Evolutionary conservation across 345 rosid genomes (phyloP), one percentile per base, ranked within the genome.

Genomic region (Eucalyptus sp.): DNA sequence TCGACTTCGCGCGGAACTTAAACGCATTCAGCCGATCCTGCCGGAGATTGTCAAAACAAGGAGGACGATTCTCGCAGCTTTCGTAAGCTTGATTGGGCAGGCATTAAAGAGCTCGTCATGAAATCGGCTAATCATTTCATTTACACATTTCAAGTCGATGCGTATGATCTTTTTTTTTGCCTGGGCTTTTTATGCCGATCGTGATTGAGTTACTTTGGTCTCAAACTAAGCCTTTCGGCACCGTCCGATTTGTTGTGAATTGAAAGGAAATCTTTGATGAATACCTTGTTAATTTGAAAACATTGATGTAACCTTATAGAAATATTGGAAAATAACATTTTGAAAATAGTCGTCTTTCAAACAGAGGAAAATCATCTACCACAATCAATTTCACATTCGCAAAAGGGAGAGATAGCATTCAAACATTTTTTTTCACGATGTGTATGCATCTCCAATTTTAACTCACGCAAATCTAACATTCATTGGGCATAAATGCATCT

Each of bases 261-360:
- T 13, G 48, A 76, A 20, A 76, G 84, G 29, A 41, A 20, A 41
- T 20, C 8, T 20, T 41, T 7, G 2, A 76, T 76, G 48, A 44
- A 76, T 76, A 11, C 8, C 27, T 4, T 11, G 83, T 20, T 20
- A 25, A 22, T 18, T 6, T 14, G 7, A 2, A 76, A 76, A 37
- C 8, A 0, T 0, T 20, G 8, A 37, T 37, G 29, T 20, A 2
- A 41, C 12, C 14, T 76, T 11, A 3, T 20, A 20, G 15, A 76
- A 76, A 76, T 41, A 76, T 71, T 2, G 13, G 12, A 17, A 71
- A 71, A 5, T 12, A 20, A 9, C 6, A 37, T 37, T 5, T 8
- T 22, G 4, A 68, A 17, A 27, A 27, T 27, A 60, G 4, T 2
- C 4, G 5, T 56, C 62, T 56, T 56, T 56, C 62, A 9, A 56